Evolutionary conservation across 305 asterid species (phyloP), one percentile per base, ranked within the genome.

Genomic region (Andrographis paniculata): DNA sequence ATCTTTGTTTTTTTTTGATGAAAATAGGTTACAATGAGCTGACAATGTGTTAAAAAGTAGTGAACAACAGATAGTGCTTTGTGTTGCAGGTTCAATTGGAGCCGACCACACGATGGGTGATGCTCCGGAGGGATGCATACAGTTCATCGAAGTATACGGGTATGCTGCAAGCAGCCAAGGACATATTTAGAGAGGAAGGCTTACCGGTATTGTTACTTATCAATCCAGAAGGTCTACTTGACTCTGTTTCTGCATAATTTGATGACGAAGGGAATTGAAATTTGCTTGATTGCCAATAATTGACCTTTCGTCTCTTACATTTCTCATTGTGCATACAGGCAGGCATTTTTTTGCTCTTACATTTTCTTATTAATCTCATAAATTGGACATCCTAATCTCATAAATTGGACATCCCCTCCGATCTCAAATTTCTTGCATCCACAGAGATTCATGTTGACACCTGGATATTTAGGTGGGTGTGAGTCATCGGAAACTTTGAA

Each of bases 121-220:
- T 80, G 68, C 81, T 77, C 59, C 70, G 72, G 27, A 70, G 71
- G 63, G 60, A 69, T 52, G 69, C 52, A 12, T 71, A 55, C 45
- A 66, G 60, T 48, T 72, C 66, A 38, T 79, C 97, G 10, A 88
- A 88, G 63, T 88, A 88, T 58, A 82, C 79, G 14, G 73, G 97
- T 46, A 82, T 88, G 87, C 61, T 79, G 71, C 97, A 88, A 72
- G 97, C 97, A 56, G 58, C 85, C 52, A 84, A 68, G 76, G 94
- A 82, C 81, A 88, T 84, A 45, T 71, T 88, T 48, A 72, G 94
- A 72, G 97, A 88, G 74, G 97, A 88, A 75, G 94, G 97, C 56
- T 77, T 77, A 33, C 74, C 66, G 93, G 95, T 88, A 75, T 16
- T 17, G 50, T 66, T 54, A 37, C 27, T 47, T 58, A 3, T 36